Percentiles rank a stretch among this genome's conserved stretches.
These are phyloP conservation scores for Neonectria sp. DNA, from an alignment of 2,329 filamentous ascomycete species.

Conservation along the genomic window DNA sequence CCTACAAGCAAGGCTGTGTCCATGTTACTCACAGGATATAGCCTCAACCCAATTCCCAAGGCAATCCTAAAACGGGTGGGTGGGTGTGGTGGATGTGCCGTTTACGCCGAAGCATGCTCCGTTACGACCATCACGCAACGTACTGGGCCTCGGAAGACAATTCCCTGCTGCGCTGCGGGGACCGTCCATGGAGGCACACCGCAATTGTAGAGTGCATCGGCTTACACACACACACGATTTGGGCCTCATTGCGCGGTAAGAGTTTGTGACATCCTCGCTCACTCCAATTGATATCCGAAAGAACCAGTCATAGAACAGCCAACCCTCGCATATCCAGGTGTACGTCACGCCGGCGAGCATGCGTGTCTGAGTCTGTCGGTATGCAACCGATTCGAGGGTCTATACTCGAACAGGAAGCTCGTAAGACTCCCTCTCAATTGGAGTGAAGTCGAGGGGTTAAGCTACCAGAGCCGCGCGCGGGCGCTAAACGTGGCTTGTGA, in stretches of 20 bases:
- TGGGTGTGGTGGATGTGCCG: slow-evolving; percentile 2
- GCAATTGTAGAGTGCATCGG: not conserved
- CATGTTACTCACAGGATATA: slow-evolving; percentile 3
- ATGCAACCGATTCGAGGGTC: slow-evolving; percentile 13
- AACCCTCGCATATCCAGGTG: not conserved
- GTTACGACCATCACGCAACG: not conserved
- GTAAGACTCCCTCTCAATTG: not conserved
- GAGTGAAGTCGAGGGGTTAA: not conserved
- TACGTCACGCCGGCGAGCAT: slow-evolving; percentile 17
- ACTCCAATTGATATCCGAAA: not conserved
- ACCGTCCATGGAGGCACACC: not conserved
- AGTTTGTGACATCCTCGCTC: not conserved
- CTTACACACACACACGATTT: not conserved
- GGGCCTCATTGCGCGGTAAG: not conserved
- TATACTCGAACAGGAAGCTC: slow-evolving; percentile 43
- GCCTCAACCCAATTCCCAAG: not conserved
- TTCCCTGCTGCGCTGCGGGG: not conserved
- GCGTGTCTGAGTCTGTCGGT: slow-evolving; percentile 13
- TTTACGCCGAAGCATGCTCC: not conserved
- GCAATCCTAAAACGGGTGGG: slow-evolving; percentile 4
- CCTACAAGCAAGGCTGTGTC: slow-evolving; percentile 7
- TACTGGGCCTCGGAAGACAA: too few species aligned
- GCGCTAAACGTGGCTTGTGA: slow-evolving; percentile 27
- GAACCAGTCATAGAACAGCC: not conserved
- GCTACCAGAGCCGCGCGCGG: not conserved